phyloP scores from a whole-genome alignment of 1,139 yeast genomes.

The Nakaseomyces sp. region DNA sequence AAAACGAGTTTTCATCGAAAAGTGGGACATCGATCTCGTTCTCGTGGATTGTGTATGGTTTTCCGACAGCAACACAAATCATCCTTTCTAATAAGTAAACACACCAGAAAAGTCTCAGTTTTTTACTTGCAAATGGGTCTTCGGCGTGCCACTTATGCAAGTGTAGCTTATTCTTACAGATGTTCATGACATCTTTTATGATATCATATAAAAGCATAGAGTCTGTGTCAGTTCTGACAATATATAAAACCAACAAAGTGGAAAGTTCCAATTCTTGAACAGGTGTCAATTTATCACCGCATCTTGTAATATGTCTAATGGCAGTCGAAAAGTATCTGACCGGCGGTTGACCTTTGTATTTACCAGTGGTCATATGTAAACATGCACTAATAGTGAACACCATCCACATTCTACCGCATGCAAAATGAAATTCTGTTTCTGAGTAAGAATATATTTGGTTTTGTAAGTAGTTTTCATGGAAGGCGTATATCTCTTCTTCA shows the following conservation, averaged over 20 bases:
- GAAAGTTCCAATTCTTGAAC: conserved; percentile 43
- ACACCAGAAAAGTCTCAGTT: conserved; percentile 51
- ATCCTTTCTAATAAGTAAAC: conserved; percentile 47
- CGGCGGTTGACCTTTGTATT: conserved; percentile 43
- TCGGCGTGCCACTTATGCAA: conserved; percentile 36
- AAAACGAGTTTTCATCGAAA: conserved; percentile 30
- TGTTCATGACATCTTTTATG: conserved; percentile 41
- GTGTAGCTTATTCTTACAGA: conserved; percentile 33
- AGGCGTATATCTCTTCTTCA: conserved; percentile 39
- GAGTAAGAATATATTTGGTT: conserved; percentile 31
- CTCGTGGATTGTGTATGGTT: conserved; percentile 42
- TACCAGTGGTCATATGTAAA: conserved; percentile 43
- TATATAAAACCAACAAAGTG: conserved; percentile 41
- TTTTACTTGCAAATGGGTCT: conserved; percentile 31
- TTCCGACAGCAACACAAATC: conserved; percentile 48
- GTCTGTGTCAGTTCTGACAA: conserved; percentile 50
- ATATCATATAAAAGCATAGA: conserved; percentile 44
- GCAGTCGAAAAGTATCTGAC: conserved; percentile 46
- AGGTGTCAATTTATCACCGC: conserved; percentile 33
- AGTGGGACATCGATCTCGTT: conserved; percentile 41
- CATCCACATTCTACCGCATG: conserved; percentile 44
- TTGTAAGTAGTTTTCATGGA: conserved; percentile 38
- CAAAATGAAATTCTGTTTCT: conserved; percentile 38
- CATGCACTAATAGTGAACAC: conserved; percentile 43
- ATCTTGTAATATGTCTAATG: conserved; percentile 42